Conservation (phyloP, 106 monocot species). For the Allium sativum region DNA sequence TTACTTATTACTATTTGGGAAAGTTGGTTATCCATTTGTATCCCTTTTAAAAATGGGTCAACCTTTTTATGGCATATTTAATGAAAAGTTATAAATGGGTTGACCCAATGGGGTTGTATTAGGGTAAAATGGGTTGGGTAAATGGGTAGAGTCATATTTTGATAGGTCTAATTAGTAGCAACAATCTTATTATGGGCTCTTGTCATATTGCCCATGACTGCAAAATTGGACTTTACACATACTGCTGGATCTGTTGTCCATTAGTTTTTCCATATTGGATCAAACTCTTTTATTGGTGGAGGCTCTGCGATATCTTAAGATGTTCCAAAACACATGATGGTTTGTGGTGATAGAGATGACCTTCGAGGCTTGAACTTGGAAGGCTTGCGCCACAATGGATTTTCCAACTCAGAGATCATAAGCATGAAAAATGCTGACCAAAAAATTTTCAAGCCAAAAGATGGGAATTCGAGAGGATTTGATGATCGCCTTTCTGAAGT, state of each 20-base stretch:
- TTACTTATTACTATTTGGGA: too few relatives aligned
- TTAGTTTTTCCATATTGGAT: constrained; percentile 92
- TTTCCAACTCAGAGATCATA: constrained; percentile 38
- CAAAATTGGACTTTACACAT: constrained; percentile 75
- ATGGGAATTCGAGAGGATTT: constrained; percentile 17
- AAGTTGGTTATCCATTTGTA: too few relatives aligned
- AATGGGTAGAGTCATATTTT: too few relatives aligned
- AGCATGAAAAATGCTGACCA: constrained; percentile 8
- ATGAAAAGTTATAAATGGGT: too few relatives aligned
- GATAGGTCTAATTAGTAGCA: too few relatives aligned
- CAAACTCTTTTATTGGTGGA: constrained; percentile 81
- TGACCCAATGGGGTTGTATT: too few relatives aligned
- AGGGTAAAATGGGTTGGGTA: too few relatives aligned
- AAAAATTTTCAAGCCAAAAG: constrained; percentile 9
- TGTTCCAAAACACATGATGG: constrained; percentile 90
- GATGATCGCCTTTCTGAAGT: constrained; percentile 68
- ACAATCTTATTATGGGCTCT: constrained; percentile 94
- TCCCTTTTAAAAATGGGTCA: too few relatives aligned
- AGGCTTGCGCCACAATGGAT: constrained; percentile 36
- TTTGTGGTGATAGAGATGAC: constrained; percentile 85
- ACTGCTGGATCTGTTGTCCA: constrained; percentile 76
- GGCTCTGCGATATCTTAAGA: constrained; percentile 95
- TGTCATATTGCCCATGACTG: constrained; percentile 99
- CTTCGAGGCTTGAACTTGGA: constrained; percentile 84
- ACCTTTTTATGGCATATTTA: too few relatives aligned